Percentiles rank a stretch among this genome's conserved stretches.
Evolutionary conservation across 495 filamentous ascomycete genomes (phyloP).

Genomic region (Talaromyces nanjingensis): DNA sequence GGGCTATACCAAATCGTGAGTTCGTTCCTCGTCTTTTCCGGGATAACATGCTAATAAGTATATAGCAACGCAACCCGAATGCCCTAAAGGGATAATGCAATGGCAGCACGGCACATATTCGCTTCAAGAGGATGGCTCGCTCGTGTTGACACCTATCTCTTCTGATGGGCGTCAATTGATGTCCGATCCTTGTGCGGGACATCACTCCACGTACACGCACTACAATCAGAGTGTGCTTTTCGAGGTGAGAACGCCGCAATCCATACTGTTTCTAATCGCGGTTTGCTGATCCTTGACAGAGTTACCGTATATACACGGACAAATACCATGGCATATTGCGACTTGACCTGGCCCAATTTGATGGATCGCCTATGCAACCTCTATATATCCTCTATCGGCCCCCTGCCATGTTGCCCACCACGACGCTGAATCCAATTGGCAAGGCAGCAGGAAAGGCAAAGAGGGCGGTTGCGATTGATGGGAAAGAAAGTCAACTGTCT

Average conservation of each 20-base stretch:
- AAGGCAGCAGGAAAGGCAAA: slow-evolving; percentile 30
- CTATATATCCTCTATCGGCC: slow-evolving; percentile 65
- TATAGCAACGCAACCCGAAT: slow-evolving; percentile 54
- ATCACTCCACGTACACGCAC: slow-evolving; percentile 51
- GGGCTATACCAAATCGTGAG: slow-evolving; percentile 68
- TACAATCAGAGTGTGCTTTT: slow-evolving; percentile 65
- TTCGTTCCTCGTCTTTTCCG: slow-evolving; percentile 12
- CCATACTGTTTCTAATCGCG: too few relatives aligned
- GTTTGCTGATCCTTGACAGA: slow-evolving; percentile 34
- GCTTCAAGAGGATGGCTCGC: slow-evolving; percentile 47
- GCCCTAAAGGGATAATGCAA: slow-evolving; percentile 65
- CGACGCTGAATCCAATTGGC: slow-evolving; percentile 54
- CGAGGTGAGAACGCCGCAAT: slow-evolving; percentile 25
- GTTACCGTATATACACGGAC: slow-evolving; percentile 55
- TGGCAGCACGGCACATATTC: slow-evolving; percentile 69
- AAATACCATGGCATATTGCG: slow-evolving; percentile 55
- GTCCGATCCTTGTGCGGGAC: slow-evolving; percentile 57
- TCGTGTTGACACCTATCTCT: slow-evolving; percentile 55
- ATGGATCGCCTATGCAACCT: slow-evolving; percentile 63
- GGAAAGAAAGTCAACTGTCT: slow-evolving; percentile 31
- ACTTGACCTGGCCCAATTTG: slow-evolving; percentile 58
- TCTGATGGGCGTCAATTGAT: slow-evolving; percentile 67
- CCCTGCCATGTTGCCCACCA: slow-evolving; percentile 70
- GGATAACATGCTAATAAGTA: neutral
- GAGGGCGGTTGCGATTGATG: slow-evolving; percentile 18